Conservation (phyloP, 345 rosid genomes). For the Populus tremula region DNA sequence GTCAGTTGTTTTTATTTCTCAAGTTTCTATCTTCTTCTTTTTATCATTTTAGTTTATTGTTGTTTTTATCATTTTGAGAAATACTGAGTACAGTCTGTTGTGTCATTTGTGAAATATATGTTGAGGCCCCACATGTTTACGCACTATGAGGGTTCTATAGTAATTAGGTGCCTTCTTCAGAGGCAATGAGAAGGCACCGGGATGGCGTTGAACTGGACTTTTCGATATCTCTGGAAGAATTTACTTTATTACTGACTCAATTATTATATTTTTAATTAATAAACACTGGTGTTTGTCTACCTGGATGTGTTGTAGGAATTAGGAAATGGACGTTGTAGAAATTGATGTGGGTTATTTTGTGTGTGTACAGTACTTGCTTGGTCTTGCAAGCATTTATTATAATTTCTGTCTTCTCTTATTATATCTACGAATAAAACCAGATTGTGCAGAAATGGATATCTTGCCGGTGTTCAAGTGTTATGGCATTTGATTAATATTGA, state of each 20-base stretch:
- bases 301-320: not conserved
- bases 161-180: not conserved
- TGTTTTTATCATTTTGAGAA: not conserved
- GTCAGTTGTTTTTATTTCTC: slow-evolving; percentile 24
- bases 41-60: not conserved
- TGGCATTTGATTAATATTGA: not conserved
- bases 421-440: not conserved
- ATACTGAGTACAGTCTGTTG: not conserved
- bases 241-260: no score
- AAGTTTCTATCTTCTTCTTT: not conserved
- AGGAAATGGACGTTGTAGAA: not conserved
- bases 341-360: not conserved
- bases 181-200: not conserved
- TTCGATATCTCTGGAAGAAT: no score
- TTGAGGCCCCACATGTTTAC: not conserved
- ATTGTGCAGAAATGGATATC: not conserved
- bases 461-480: not conserved
- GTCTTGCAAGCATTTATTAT: not conserved
- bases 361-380: not conserved
- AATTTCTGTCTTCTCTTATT: not conserved
- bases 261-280: no score
- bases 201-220: not conserved
- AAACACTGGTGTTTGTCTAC: not conserved
- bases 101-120: not conserved
- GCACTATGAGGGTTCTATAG: not conserved